These are phyloP conservation scores for Neonothopanus nambi DNA, from an alignment of 1,284 basidiomycete genomes.

Conservation along the genomic window DNA sequence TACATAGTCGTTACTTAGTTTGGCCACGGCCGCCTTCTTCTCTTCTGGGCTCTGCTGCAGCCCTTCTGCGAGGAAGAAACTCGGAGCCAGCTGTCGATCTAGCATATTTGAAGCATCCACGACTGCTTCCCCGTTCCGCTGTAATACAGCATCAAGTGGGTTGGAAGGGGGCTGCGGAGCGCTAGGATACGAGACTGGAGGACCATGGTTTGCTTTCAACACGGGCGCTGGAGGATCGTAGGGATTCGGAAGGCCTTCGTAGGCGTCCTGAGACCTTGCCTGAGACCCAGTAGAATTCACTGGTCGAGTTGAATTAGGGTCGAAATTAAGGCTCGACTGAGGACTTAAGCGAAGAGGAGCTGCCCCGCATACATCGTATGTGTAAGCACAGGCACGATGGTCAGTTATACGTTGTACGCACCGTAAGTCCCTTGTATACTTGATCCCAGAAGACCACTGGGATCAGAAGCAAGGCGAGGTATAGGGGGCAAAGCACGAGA, in stretches of 20 bases:
- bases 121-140: slow-evolving; percentile 1
- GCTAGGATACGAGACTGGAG: neutral
- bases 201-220: neutral
- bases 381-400: no score
- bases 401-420: no score
- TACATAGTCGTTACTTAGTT: no score
- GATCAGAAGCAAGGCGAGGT: slow-evolving; percentile 4
- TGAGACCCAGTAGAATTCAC: neutral
- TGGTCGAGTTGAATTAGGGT: neutral
- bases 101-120: slow-evolving; percentile 8
- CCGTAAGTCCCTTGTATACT: slow-evolving; percentile 6
- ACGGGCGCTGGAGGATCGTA: neutral
- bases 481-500: slow-evolving; percentile 10
- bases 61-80: slow-evolving; percentile 5
- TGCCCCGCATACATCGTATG: no score
- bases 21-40: neutral
- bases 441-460: neutral
- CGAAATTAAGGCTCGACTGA: neutral
- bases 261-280: neutral
- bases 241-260: slow-evolving; percentile 8
- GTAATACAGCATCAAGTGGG: slow-evolving; percentile 1
- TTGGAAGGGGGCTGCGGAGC: neutral
- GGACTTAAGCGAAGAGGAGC: slow-evolving; percentile 9
- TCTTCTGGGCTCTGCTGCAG: neutral
- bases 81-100: slow-evolving; percentile 5